phyloP scores from a whole-genome alignment of 2,329 filamentous ascomycete species.

The Hymenoscyphus albidus region DNA sequence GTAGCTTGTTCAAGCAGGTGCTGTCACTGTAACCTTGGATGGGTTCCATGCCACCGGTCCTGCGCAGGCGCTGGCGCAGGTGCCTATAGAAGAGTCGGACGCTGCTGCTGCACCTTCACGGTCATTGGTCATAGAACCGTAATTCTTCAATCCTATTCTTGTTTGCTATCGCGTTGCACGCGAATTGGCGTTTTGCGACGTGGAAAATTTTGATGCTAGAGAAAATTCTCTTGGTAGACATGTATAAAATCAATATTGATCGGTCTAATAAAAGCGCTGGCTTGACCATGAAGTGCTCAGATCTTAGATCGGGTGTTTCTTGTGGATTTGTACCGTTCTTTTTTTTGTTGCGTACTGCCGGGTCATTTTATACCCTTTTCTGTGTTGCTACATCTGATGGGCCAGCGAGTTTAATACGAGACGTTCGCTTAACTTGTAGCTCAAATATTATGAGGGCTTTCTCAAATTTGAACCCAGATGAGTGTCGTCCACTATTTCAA shows the following conservation, averaged over 20 bases:
- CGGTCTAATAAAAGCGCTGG: too few relatives aligned
- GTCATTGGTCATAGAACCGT: constrained; percentile 14
- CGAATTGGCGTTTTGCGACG: neutral
- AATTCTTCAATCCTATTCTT: neutral
- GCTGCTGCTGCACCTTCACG: constrained; percentile 25
- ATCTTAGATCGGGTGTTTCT: too few relatives aligned
- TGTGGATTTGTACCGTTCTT: too few relatives aligned
- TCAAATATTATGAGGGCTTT: too few relatives aligned
- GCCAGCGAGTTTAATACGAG: too few relatives aligned
- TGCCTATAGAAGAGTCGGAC: constrained; percentile 31
- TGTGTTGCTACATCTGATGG: too few relatives aligned
- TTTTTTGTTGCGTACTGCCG: too few relatives aligned
- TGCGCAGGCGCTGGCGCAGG: constrained; percentile 26
- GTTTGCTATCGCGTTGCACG: neutral
- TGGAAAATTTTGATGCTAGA: neutral
- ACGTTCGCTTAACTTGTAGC: too few relatives aligned
- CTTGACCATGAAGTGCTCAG: too few relatives aligned
- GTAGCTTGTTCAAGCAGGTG: constrained; percentile 88
- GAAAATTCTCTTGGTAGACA: neutral
- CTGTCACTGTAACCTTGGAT: constrained; percentile 80
- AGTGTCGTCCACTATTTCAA: too few relatives aligned
- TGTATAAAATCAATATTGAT: neutral
- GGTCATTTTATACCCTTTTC: too few relatives aligned
- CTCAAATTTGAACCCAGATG: too few relatives aligned
- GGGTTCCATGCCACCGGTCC: constrained; percentile 63